phyloP scores from a whole-genome alignment of 352 stramenopile genomes.

The Phytophthora cactorum region DNA sequence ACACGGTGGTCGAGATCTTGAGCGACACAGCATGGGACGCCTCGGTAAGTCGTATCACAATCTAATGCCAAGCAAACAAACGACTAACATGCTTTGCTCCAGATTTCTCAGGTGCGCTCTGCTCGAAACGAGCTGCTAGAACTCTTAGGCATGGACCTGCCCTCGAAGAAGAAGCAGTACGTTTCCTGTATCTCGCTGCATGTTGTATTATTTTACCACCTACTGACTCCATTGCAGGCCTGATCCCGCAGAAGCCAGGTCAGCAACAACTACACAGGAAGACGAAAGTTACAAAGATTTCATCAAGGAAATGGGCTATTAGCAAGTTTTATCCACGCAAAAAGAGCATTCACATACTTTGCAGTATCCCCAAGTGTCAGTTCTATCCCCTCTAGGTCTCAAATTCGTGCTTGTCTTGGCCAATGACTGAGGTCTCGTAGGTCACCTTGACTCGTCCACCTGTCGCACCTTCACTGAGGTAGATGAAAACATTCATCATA shows the following conservation, averaged over 20 bases:
- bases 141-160: slow-evolving; percentile 67
- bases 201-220: background rate
- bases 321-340: slow-evolving; percentile 19
- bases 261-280: slow-evolving; percentile 13
- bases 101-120: slow-evolving; percentile 60
- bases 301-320: slow-evolving; percentile 84
- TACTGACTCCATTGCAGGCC: slow-evolving; percentile 1
- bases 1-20: slow-evolving; percentile 76
- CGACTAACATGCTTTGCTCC: background rate
- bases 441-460: slow-evolving; percentile 71
- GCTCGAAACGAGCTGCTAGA: slow-evolving; percentile 70
- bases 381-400: slow-evolving; percentile 22
- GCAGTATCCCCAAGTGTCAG: slow-evolving; percentile 10
- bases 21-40: slow-evolving; percentile 85
- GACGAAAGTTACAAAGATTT: slow-evolving; percentile 59
- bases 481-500: slow-evolving; percentile 84
- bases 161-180: slow-evolving; percentile 70
- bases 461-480: slow-evolving; percentile 75
- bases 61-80: background rate
- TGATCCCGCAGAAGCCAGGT: background rate
- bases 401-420: slow-evolving; percentile 33
- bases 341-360: slow-evolving; percentile 16
- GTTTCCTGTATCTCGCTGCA: slow-evolving; percentile 5
- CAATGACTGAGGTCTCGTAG: slow-evolving; percentile 55
- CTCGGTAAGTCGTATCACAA: slow-evolving; percentile 41